Evolutionary conservation across 176 grass and related monocot genomes (phyloP), one percentile per base, ranked within the genome.

Genomic region (Aegilops tauschii): DNA sequence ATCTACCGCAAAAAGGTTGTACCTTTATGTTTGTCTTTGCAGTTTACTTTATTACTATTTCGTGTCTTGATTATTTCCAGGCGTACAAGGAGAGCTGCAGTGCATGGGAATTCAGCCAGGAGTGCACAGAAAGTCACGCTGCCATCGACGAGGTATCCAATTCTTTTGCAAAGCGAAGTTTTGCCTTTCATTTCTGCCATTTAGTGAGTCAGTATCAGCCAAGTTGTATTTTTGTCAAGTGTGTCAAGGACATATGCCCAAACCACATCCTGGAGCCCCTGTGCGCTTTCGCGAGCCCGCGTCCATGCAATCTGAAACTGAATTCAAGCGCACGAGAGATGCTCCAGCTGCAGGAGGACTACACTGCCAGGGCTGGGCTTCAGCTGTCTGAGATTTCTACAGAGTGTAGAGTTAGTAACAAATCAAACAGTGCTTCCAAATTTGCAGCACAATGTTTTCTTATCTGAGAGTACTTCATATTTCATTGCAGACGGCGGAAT

Each of bases 231-330:
- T 35, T 61, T 45, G n/a, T 68, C 2, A 69, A 91, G 89, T 91
- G 81, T 76, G 70, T 70, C 36, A 81, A 91, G 78, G 69, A 73
- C 29, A 61, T 91, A 61, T 81, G 14, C 37, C 2, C 31, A 1
- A 88, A 88, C 45, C 85, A 91, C 27, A 30, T 88, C 50, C 69
- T 91, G 69, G 89, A 91, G 69, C 89, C 85, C 2, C n/a, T 52
- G 8, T 91, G 89, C 12, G 12, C 76, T 75, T 80, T 87, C n/a
- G 81, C 85, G 8, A 91, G 77, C 50, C 85, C 81, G 37, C 68
- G 12, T 29, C 58, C 28, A 30, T 7, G 69, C 34, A 64, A 34
- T 12, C 59, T 13, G 14, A 83, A 39, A 45, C 59, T 80, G 7
- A 91, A 44, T 75, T 80, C 69, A 21, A 31, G 76, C 5, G 14